These are phyloP conservation scores for Verticillium isaacii DNA, from an alignment of 2,329 filamentous ascomycete species.

Conservation along the genomic window DNA sequence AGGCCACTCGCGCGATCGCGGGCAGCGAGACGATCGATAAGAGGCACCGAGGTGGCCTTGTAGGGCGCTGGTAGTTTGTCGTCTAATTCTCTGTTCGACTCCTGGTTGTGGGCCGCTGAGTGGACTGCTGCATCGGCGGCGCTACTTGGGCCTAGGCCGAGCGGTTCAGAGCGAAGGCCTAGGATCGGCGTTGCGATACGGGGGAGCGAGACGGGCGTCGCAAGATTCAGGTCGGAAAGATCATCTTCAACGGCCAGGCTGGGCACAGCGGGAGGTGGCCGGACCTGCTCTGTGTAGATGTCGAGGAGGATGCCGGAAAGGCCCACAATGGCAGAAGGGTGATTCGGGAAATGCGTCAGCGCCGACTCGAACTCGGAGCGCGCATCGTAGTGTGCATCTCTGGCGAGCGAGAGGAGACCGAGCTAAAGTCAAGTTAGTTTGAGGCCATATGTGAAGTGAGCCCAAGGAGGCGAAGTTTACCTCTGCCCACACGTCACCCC, in stretches of 20 bases:
- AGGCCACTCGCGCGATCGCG: slow-evolving; percentile 85
- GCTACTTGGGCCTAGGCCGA: slow-evolving; percentile 35
- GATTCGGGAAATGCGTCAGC: slow-evolving; percentile 73
- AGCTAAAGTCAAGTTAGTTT: slow-evolving; percentile 42
- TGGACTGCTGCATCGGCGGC: slow-evolving; percentile 14
- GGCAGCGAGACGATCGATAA: slow-evolving; percentile 79
- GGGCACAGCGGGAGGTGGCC: slow-evolving; percentile 52
- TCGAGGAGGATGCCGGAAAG: slow-evolving; percentile 83
- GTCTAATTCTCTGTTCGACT: slow-evolving; percentile 20
- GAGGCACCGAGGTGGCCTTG: slow-evolving; percentile 59
- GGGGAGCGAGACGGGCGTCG: neutral
- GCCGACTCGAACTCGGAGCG: slow-evolving; percentile 78
- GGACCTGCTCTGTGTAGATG: slow-evolving; percentile 67
- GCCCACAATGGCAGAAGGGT: slow-evolving; percentile 74
- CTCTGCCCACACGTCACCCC: slow-evolving; percentile 79
- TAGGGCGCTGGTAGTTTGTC: slow-evolving; percentile 46
- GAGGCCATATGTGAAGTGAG: neutral
- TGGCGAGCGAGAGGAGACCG: slow-evolving; percentile 61
- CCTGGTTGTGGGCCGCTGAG: neutral
- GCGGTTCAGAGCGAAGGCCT: slow-evolving; percentile 36
- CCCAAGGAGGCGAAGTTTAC: slow-evolving; percentile 38
- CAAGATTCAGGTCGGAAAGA: slow-evolving; percentile 7
- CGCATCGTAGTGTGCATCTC: slow-evolving; percentile 61
- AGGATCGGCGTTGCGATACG: slow-evolving; percentile 3
- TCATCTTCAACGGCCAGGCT: slow-evolving; percentile 30